Evolutionary conservation across 805 yeast genomes (phyloP), one percentile per base, ranked within the genome.

Genomic region (Hanseniaspora vineae): DNA sequence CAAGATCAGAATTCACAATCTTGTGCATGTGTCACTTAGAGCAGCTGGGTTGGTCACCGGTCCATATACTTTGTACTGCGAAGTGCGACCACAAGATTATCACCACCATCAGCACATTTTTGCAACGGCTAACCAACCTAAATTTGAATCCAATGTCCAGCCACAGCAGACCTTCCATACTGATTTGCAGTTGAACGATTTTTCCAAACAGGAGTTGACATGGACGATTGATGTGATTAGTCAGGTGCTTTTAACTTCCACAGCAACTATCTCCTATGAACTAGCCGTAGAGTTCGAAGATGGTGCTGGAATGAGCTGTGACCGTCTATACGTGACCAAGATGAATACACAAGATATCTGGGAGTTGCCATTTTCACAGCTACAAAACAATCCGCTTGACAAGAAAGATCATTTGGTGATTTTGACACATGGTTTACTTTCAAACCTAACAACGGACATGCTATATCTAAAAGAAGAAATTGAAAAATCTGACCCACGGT

Each of bases 361-460:
- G 94, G 80, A 80, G 58, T 57, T 75, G 42, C 86, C 87, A 0
- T 31, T 39, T 10, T 15, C 43, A 14, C 31, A 32, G 6, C 39
- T 31, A 17, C 42, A 31, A 12, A 13, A 44, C 2, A 48, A 39
- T 15, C 42, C 42, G 1, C 44, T 44, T 35, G 19, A 19, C 17
- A 60, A 62, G 48, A 80, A 80, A 12, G 69, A 73, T 3, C 94
- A 84, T 63, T 66, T 84, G 51, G 86, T 84, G 15, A 62, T 84
- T 0, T 58, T 84, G 39, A 80, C 89, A 0, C 94, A 84, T 62
- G 95, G 95, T 0, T 64, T 84, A 39, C 89, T 82, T 60, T 81
- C 90, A 1, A 84, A 84, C 57, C 76, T 80, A 0, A 73, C 84
- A 1, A 79, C 88, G 1, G 95, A 84, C 60, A 73, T 84, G 84